Percentiles rank a stretch among this genome's conserved stretches.
Conservation (phyloP, 495 filamentous ascomycete genomes). For the Xylaria venustula region DNA sequence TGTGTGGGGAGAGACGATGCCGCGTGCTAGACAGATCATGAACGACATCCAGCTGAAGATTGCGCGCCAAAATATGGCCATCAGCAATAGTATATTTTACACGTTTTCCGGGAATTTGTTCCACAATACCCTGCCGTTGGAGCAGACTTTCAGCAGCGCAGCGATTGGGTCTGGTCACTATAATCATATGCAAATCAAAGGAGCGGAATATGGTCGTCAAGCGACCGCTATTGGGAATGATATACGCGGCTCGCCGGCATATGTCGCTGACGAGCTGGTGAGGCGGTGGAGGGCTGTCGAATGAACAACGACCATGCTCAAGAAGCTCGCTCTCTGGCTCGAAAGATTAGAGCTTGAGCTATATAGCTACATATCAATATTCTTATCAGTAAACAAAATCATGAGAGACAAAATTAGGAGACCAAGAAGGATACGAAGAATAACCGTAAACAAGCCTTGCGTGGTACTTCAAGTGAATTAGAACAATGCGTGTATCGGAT, state of each 20-base stretch:
- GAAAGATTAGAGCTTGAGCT: too few relatives aligned
- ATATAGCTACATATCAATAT: too few relatives aligned
- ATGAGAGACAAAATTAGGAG: too few relatives aligned
- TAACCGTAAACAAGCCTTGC: too few relatives aligned
- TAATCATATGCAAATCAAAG: slow-evolving; percentile 10
- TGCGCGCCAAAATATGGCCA: neutral
- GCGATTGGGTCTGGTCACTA: neutral
- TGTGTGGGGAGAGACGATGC: slow-evolving; percentile 1
- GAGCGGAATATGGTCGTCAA: neutral
- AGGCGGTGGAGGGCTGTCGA: slow-evolving; percentile 3
- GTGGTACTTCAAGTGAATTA: too few relatives aligned
- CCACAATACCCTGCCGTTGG: neutral
- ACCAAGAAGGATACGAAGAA: too few relatives aligned
- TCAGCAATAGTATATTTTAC: neutral
- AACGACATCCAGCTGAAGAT: neutral
- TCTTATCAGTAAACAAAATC: too few relatives aligned
- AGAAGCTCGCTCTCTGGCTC: too few relatives aligned
- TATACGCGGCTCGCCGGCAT: neutral
- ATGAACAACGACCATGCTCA: neutral
- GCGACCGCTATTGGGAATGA: neutral
- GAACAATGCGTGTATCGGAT: too few relatives aligned
- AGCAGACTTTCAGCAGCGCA: neutral
- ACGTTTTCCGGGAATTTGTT: neutral
- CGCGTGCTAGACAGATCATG: neutral
- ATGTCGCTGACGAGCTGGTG: neutral